These are phyloP conservation scores for Gnaphalium uliginosum DNA, from an alignment of 129 eudicot genomes.

Conservation along the genomic window DNA sequence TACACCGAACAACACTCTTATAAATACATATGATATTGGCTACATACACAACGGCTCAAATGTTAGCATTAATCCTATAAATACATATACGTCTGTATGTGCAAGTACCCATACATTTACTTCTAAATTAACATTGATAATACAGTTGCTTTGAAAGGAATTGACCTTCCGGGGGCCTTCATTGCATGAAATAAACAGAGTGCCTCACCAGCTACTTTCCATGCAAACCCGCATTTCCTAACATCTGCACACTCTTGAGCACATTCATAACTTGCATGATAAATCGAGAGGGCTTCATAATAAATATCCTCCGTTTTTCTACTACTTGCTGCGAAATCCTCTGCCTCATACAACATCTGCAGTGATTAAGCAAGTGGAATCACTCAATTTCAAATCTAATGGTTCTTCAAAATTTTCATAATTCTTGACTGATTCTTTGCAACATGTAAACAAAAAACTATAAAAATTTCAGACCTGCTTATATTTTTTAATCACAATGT, in stretches of 20 bases:
- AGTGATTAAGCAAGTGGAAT: not conserved
- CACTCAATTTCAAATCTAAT: not conserved
- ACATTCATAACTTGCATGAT: slow-evolving; percentile 47
- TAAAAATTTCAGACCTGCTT: slow-evolving; percentile 45
- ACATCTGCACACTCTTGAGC: slow-evolving; percentile 34
- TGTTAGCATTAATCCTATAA: slow-evolving; percentile 2
- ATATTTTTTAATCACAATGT: slow-evolving; percentile 49
- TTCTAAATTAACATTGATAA: slow-evolving; percentile 30
- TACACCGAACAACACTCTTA: slow-evolving; percentile 2
- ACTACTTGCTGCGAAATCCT: slow-evolving; percentile 36
- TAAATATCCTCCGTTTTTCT: slow-evolving; percentile 40
- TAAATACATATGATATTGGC: slow-evolving; percentile 24
- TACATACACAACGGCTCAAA: slow-evolving; percentile 16
- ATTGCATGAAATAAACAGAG: slow-evolving; percentile 38
- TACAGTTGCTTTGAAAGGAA: slow-evolving; percentile 28
- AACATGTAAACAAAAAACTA: not conserved
- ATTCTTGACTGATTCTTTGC: not conserved
- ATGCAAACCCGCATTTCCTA: slow-evolving; percentile 62
- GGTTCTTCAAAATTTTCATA: not conserved
- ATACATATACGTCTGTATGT: not conserved
- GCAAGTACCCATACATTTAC: not conserved
- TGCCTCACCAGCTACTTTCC: slow-evolving; percentile 88
- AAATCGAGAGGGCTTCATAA: slow-evolving; percentile 61
- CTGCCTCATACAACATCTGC: slow-evolving; percentile 39
- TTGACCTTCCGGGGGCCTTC: slow-evolving; percentile 32